Evolutionary conservation across 805 yeast species (phyloP).

Genomic region (Clavispora carvajalis): DNA sequence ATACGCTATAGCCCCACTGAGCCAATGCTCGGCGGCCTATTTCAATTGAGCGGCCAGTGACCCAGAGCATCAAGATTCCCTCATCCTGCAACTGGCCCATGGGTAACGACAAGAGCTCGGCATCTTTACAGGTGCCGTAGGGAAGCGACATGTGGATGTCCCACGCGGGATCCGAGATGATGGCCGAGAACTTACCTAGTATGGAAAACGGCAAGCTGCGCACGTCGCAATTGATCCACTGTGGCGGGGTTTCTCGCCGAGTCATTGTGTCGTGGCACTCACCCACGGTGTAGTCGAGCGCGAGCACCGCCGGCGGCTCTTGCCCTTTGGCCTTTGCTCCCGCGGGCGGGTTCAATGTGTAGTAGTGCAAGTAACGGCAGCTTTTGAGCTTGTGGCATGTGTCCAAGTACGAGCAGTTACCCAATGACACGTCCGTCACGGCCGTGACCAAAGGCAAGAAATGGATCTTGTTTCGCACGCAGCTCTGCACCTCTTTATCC

Average conservation of each 20-base stretch:
- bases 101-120: slow-evolving; percentile 63
- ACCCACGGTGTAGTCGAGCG: slow-evolving; percentile 44
- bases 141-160: slow-evolving; percentile 87
- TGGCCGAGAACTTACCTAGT: slow-evolving; percentile 75
- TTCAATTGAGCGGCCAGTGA: slow-evolving; percentile 90
- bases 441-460: slow-evolving; percentile 19
- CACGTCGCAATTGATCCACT: slow-evolving; percentile 86
- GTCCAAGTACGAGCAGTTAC: slow-evolving; percentile 91
- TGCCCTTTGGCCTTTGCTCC: background rate
- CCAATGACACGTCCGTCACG: slow-evolving; percentile 66
- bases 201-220: slow-evolving; percentile 62
- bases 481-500: slow-evolving; percentile 8
- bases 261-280: slow-evolving; percentile 36
- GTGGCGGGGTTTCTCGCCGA: slow-evolving; percentile 49
- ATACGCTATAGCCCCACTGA: slow-evolving; percentile 77
- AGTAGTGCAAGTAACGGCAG: slow-evolving; percentile 80
- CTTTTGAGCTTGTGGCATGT: slow-evolving; percentile 83
- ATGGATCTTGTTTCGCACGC: slow-evolving; percentile 21
- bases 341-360: slow-evolving; percentile 39
- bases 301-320: slow-evolving; percentile 5
- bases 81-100: slow-evolving; percentile 71
- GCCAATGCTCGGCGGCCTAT: slow-evolving; percentile 71
- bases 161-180: slow-evolving; percentile 96
- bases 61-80: slow-evolving; percentile 86
- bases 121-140: slow-evolving; percentile 72